Conservation (phyloP, 2,329 filamentous ascomycete species). For the Penicillium corylophilum region DNA sequence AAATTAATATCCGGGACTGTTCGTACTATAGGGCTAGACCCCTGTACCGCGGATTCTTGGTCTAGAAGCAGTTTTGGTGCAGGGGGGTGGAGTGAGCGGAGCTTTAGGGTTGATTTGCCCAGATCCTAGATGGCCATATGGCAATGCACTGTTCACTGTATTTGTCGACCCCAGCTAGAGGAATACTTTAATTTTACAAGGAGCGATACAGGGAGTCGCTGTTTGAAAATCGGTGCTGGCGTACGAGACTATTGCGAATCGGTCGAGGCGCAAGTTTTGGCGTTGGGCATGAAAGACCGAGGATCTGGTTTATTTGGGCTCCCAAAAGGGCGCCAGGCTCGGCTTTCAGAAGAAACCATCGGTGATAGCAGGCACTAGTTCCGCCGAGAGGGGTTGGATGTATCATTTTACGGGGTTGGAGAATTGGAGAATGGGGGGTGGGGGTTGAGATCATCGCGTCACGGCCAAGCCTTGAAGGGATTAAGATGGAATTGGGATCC, state of each 20-base stretch:
- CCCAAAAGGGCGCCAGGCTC: constrained; percentile 7
- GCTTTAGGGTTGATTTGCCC: background rate
- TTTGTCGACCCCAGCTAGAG: background rate
- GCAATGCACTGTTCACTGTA: background rate
- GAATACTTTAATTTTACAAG: background rate
- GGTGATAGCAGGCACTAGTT: background rate
- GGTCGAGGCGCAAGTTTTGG: constrained; percentile 15
- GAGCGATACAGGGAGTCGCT: background rate
- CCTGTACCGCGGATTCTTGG: background rate
- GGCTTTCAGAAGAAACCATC: background rate
- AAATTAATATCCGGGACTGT: background rate
- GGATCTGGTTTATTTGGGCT: constrained; percentile 16
- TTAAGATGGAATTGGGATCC: background rate
- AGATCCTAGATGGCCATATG: background rate
- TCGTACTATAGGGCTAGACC: background rate
- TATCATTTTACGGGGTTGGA: constrained; percentile 15
- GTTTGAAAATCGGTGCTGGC: background rate
- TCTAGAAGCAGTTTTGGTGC: background rate
- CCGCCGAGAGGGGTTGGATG: constrained; percentile 4
- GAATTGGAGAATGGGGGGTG: background rate
- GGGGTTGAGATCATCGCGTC: constrained; percentile 8
- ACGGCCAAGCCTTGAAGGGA: background rate
- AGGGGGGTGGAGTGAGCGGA: background rate
- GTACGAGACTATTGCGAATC: constrained; percentile 9
- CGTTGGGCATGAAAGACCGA: constrained; percentile 24